Base-by-base conservation (phyloP, 352 stramenopile species). In the Phytophthora pini region DNA sequence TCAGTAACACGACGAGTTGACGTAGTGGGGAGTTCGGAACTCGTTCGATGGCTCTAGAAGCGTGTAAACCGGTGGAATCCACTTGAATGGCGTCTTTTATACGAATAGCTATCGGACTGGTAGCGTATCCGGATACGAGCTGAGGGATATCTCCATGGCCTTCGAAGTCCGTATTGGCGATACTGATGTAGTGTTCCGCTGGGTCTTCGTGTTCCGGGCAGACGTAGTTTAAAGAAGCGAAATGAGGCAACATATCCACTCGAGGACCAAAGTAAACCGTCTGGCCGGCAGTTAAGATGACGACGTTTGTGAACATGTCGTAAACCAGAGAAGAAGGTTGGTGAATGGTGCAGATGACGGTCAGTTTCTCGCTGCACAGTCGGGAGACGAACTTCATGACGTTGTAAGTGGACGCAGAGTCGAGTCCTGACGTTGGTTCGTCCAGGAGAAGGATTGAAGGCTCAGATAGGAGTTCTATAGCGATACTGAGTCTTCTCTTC, bases 371-470 rank as follows among this genome's bases (percentile, higher is more conserved):
- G 20, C 73, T 66, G 27, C 82, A 77, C 1, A 84, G 61, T 43
- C 72, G 56, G 0, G 85, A 56, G 2, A 93, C 69, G 29, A 82
- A 70, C 43, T 93, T 72, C 67, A 99, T 97, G 7, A 98, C 88
- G 32, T 86, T 85, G 51, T 92, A 79, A 2, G 94, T 93, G 31
- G 92, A 89, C 11, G 82, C 88, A 12, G 87, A 85, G 71, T 99
- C 96, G 7, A 99, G 73, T 0, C 93, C 91, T 4, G 79, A 95
- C 0, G 94, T 99, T 0, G 96, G 94, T 61, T 98, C 96, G 59
- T 98, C 95, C 13, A 99, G 69, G 15, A 99, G 85, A 41, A 99
- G 55, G 40, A 99, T 82, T 32, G 95, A 93, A 24, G 95, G 95
- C 56, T 98, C 97, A 0, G 92, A 87, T 1, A 98, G 79, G 34